phyloP scores from a whole-genome alignment of 2,329 filamentous ascomycete species.

The Samsoniella hepiali region DNA sequence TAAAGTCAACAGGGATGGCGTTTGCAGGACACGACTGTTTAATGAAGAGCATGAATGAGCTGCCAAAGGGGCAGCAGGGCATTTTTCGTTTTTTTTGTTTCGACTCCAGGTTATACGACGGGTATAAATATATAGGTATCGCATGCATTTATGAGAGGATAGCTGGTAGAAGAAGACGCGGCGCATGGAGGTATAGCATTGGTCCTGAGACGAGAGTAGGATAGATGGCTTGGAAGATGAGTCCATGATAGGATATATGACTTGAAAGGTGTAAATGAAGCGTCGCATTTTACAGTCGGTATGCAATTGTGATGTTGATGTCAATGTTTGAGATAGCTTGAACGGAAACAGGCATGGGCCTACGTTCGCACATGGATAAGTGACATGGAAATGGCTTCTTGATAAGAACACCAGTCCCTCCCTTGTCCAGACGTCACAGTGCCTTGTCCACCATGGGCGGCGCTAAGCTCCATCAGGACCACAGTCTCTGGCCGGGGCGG shows the following conservation, averaged over 20 bases:
- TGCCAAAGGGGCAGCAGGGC: background rate
- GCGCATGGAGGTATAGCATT: background rate
- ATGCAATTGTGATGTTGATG: too few relatives aligned
- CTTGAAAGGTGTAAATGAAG: too few relatives aligned
- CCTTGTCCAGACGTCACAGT: background rate
- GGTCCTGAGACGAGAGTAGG: background rate
- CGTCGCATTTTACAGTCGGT: too few relatives aligned
- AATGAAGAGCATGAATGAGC: background rate
- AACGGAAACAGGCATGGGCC: too few relatives aligned
- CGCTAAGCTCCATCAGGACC: background rate
- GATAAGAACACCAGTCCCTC: too few relatives aligned
- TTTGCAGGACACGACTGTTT: background rate
- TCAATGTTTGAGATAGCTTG: too few relatives aligned
- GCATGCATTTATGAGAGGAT: background rate
- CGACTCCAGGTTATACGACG: background rate
- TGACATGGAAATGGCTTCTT: too few relatives aligned
- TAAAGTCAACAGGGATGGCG: background rate
- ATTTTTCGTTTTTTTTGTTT: background rate
- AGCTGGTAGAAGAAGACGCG: background rate
- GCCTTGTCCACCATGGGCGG: background rate
- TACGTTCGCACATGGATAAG: too few relatives aligned
- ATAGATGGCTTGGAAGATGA: background rate
- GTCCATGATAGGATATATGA: background rate
- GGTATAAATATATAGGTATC: slow-evolving; percentile 3
- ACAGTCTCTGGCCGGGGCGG: background rate